phyloP scores from a whole-genome alignment of 352 stramenopile species.

The Saprolegnia parasitica region DNA sequence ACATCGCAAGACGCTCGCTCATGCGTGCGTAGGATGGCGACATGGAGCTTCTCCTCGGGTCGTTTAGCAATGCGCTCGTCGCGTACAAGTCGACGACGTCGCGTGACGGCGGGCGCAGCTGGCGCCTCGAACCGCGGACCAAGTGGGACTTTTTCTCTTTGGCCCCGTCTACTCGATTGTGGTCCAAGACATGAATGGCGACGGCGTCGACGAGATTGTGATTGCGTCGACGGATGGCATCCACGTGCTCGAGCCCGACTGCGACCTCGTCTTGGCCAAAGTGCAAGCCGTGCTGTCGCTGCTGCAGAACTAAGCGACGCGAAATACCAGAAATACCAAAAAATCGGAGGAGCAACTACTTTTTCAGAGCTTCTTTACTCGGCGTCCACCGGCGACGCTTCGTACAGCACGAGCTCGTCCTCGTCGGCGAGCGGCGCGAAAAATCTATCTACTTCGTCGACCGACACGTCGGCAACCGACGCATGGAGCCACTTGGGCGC shows the following conservation, averaged over 20 bases:
- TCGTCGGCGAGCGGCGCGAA: conserved; percentile 75
- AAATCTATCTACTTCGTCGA: conserved; percentile 67
- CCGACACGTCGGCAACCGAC: conserved; percentile 52
- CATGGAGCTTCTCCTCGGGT: conserved; percentile 9
- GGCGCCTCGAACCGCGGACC: not conserved
- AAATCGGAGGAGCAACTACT: not conserved
- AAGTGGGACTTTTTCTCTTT: conserved; percentile 28
- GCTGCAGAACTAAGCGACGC: not conserved
- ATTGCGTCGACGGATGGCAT: conserved; percentile 24
- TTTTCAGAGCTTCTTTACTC: not conserved
- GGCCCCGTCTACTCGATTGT: conserved; percentile 24
- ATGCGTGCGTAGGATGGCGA: conserved; percentile 5
- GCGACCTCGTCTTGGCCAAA: conserved; percentile 20
- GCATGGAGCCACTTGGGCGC: conserved; percentile 87
- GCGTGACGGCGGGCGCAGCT: not conserved
- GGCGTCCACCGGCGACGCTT: conserved; percentile 16
- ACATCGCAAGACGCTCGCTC: not conserved
- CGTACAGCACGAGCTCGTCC: conserved; percentile 71
- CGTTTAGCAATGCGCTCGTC: conserved; percentile 23
- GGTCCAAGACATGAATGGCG: conserved; percentile 26
- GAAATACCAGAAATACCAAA: no score
- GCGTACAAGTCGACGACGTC: conserved; percentile 7
- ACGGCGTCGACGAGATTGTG: conserved; percentile 23
- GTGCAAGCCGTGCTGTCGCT: conserved; percentile 4
- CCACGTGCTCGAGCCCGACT: conserved; percentile 25